Evolutionary conservation across 2,329 filamentous ascomycete species (phyloP), one percentile per base, ranked within the genome.

Genomic region (Fusarium devonianum): DNA sequence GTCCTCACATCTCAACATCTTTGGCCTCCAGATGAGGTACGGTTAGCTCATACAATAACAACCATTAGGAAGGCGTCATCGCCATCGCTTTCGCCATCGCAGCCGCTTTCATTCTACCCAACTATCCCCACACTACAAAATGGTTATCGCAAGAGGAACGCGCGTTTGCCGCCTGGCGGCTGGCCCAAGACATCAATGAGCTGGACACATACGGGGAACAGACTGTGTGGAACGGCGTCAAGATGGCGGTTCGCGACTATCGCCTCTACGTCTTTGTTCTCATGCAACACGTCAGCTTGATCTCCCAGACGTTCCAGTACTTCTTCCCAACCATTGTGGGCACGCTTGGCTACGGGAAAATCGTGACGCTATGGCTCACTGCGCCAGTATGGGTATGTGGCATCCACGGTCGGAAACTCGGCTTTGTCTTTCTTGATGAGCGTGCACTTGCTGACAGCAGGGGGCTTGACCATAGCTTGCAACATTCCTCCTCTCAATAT

Each of bases 291-390:
- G 62, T 75, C n/a, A 78, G 73, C 22, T 56, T 82, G 12, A 67
- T 81, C 2, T 75, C 76, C 0, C 79, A 83, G 60, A 81, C 78
- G 1, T 85, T 86, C 60, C 81, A 84, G 34, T 86, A 86, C 63
- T 86, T 86, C 71, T 87, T 87, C 68, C 85, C 85, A 0, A 82
- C 78, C 0, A 84, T 88, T 29, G 80, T 87, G 1, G 75, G 82
- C 32, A 85, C 82, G 0, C 75, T 88, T 0, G 81, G 82, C 0
- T 87, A 83, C 64, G 73, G 74, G 7, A 76, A 69, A 17, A 78
- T 83, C 34, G 69, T 74, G 11, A 84, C 83, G 0, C 71, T 86
- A 0, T 76, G 82, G 43, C 72, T 85, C n/a, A 85, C 82, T 2
- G 80, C 74, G 0, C 80, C 81, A 0, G 79, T 81, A 0, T 86